Evolutionary conservation across 2,329 filamentous ascomycete genomes (phyloP).

Genomic region (Fusarium graminum): DNA sequence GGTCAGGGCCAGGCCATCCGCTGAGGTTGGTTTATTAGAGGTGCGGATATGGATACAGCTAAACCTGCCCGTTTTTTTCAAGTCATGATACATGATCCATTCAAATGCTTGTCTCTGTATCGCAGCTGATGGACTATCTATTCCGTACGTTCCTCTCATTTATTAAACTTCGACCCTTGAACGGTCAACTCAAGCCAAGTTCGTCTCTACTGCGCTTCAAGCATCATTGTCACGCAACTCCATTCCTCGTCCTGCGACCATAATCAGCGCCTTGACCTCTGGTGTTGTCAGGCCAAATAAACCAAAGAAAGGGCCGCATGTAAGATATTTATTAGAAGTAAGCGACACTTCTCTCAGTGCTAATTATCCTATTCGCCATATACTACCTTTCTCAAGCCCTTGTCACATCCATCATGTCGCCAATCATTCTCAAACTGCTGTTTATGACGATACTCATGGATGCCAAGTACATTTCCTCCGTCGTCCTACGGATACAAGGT

Average conservation of each 20-base stretch:
- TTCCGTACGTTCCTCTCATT: slow-evolving; percentile 18
- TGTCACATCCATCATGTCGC: neutral
- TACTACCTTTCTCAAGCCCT: neutral
- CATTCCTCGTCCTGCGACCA: slow-evolving; percentile 35
- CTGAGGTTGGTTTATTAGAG: neutral
- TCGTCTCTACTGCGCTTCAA: slow-evolving; percentile 26
- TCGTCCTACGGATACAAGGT: slow-evolving; percentile 22
- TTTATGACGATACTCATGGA: slow-evolving; percentile 14
- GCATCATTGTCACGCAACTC: slow-evolving; percentile 34
- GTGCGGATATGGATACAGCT: neutral
- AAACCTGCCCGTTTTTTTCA: neutral
- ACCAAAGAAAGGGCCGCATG: slow-evolving; percentile 1
- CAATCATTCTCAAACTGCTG: slow-evolving; percentile 2
- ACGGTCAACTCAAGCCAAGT: slow-evolving; percentile 16
- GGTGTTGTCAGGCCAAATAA: slow-evolving; percentile 6
- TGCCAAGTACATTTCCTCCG: slow-evolving; percentile 14
- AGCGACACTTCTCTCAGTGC: neutral
- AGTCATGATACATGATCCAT: neutral
- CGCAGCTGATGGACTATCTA: neutral
- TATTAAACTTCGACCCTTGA: slow-evolving; percentile 19
- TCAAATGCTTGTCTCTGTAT: neutral
- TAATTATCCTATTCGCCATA: neutral
- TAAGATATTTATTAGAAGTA: neutral
- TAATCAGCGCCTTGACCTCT: slow-evolving; percentile 25
- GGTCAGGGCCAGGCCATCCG: neutral